Evolutionary conservation across 495 filamentous ascomycete species (phyloP).

Genomic region (Copromyces sp.): DNA sequence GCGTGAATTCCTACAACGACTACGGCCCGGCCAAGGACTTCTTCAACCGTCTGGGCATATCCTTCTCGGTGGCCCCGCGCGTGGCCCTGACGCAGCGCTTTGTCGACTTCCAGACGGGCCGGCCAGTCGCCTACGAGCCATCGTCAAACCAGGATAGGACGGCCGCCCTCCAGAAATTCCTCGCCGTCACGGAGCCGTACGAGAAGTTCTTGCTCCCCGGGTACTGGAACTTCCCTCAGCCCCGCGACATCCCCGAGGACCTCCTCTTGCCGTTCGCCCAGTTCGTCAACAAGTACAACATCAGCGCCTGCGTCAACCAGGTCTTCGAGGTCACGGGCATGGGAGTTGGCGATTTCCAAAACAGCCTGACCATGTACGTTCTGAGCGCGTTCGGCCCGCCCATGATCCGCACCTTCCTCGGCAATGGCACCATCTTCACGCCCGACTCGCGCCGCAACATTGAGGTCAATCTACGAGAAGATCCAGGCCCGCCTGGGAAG

Average conservation of each 20-base stretch:
- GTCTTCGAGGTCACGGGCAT: slow-evolving; percentile 32
- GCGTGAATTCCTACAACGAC: slow-evolving; percentile 26
- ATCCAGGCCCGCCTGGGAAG: slow-evolving; percentile 20
- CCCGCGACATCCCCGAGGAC: slow-evolving; percentile 31
- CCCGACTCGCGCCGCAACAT: slow-evolving; percentile 30
- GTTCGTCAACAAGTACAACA: slow-evolving; percentile 31
- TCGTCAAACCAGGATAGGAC: slow-evolving; percentile 14
- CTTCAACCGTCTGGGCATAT: slow-evolving; percentile 30
- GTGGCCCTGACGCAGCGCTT: slow-evolving; percentile 15
- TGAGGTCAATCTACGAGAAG: slow-evolving; percentile 32
- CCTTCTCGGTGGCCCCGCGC: slow-evolving; percentile 8
- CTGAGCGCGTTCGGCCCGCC: slow-evolving; percentile 30
- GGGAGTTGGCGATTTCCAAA: slow-evolving; percentile 27
- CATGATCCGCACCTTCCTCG: slow-evolving; percentile 26
- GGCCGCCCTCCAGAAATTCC: slow-evolving; percentile 27
- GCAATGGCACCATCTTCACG: slow-evolving; percentile 17
- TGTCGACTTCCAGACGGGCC: slow-evolving; percentile 34
- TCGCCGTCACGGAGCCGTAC: slow-evolving; percentile 25
- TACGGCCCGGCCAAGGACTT: slow-evolving; percentile 19
- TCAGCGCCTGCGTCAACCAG: slow-evolving; percentile 17
- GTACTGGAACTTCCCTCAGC: slow-evolving; percentile 31
- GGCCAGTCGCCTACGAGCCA: slow-evolving; percentile 9
- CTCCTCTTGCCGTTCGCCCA: slow-evolving; percentile 38
- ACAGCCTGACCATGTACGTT: slow-evolving; percentile 28
- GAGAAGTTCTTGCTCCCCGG: slow-evolving; percentile 28